These are phyloP conservation scores for Pittosporum tobira DNA, from an alignment of 129 eudicot species.

Conservation along the genomic window DNA sequence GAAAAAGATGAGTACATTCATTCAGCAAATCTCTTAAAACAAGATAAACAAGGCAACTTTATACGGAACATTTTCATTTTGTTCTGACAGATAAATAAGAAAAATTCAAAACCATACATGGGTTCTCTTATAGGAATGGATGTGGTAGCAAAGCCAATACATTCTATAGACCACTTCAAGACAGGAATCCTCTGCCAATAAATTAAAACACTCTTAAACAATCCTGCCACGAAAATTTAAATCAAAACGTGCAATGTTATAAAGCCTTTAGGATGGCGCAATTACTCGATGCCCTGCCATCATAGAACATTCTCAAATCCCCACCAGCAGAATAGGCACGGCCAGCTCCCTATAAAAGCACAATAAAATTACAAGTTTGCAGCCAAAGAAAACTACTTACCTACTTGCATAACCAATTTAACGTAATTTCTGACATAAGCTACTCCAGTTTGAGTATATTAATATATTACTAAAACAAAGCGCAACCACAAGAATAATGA, in stretches of 20 bases:
- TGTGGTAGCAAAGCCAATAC: slow-evolving; percentile 98
- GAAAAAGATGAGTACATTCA: neutral
- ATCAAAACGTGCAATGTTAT: neutral
- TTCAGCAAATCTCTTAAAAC: neutral
- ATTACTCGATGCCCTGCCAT: slow-evolving; percentile 57
- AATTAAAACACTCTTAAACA: slow-evolving; percentile 10
- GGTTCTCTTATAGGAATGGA: slow-evolving; percentile 76
- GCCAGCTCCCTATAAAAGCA: slow-evolving; percentile 69
- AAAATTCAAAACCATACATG: slow-evolving; percentile 31
- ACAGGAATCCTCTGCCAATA: slow-evolving; percentile 64
- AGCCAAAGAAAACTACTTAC: neutral
- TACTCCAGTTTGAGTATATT: no score
- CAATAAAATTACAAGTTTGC: neutral
- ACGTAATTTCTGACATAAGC: neutral
- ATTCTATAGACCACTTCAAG: slow-evolving; percentile 91
- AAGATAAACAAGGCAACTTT: neutral
- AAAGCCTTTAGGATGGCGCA: slow-evolving; percentile 1
- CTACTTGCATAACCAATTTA: neutral
- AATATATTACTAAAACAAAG: neutral
- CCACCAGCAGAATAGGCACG: slow-evolving; percentile 98
- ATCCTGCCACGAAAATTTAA: neutral
- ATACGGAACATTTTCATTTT: neutral
- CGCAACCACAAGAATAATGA: neutral
- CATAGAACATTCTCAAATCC: slow-evolving; percentile 81
- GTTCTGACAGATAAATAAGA: neutral